Conservation (phyloP, 2,329 filamentous ascomycete genomes). For the Fonsecaea monophora region DNA sequence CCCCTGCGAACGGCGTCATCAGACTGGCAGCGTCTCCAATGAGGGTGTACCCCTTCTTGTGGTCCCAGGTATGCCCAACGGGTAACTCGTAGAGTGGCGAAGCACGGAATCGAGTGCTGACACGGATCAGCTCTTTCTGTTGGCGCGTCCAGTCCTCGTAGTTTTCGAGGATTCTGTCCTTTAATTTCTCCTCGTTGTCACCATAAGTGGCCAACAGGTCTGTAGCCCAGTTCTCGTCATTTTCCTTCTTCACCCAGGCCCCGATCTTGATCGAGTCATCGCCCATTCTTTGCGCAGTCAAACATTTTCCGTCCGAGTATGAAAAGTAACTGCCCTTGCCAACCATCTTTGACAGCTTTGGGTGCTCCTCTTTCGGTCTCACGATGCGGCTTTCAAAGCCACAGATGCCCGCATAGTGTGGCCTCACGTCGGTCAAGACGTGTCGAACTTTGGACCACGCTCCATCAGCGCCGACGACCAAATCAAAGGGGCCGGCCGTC, state of each 20-base stretch:
- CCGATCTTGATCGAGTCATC: constrained; percentile 42
- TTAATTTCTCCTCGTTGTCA: constrained; percentile 30
- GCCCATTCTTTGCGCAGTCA: constrained; percentile 38
- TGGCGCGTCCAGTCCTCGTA: constrained; percentile 37
- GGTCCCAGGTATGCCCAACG: constrained; percentile 39
- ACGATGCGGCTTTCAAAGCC: constrained; percentile 42
- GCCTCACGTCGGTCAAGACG: constrained; percentile 46
- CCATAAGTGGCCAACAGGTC: constrained; percentile 23
- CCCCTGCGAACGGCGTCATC: constrained; percentile 43
- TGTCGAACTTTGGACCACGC: constrained; percentile 51
- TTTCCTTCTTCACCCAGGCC: constrained; percentile 39
- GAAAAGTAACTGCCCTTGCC: constrained; percentile 39
- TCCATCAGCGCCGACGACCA: constrained; percentile 55
- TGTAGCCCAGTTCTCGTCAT: constrained; percentile 38
- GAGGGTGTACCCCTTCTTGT: constrained; percentile 41
- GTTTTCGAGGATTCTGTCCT: constrained; percentile 36
- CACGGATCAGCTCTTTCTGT: constrained; percentile 39
- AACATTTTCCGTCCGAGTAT: constrained; percentile 34
- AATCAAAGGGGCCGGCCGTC: constrained; percentile 46
- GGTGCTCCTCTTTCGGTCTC: constrained; percentile 42
- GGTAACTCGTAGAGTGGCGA: constrained; percentile 41
- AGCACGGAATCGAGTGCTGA: constrained; percentile 30
- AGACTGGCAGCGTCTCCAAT: constrained; percentile 45
- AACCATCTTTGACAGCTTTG: constrained; percentile 39
- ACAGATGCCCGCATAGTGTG: constrained; percentile 46